Evolutionary conservation across 2,329 filamentous ascomycete genomes (phyloP), one percentile per base, ranked within the genome.

Genomic region (Dryadomyces quercus-mongolicae): DNA sequence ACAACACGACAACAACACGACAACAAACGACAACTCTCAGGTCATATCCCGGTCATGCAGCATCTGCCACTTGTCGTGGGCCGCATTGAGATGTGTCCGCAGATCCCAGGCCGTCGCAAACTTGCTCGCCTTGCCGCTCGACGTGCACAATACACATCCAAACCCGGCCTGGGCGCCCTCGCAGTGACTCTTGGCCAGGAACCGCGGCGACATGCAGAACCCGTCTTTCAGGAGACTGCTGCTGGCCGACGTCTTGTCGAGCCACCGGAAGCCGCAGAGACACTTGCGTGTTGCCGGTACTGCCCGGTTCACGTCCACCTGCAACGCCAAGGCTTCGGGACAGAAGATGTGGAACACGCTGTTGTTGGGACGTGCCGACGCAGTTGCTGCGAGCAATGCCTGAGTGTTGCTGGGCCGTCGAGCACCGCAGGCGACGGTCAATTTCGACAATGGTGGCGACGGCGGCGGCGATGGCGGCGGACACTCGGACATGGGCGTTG

Each of bases 61-160:
- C 56, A 72, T 65, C 62, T 72, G 69, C 70, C 70, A 72, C 60
- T 72, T 72, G 25, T 64, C 65, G 56, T 72, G 69, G 3, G 60
- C 49, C 1, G 60, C 52, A 53, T 70, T 68, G 58, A 71, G 68
- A 55, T 72, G 69, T 25, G 60, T 60, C 36, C 61, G 61, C 52
- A 72, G 61, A 6, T 59, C 58, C 42, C 64, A 62, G 4, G 64
- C 62, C 7, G 60, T 64, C 4, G 58, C 62, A 48, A 67, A 71
- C 4, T 62, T 68, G 47, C 67, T 63, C 1, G 65, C 67, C 48
- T 59, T 62, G 6, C 69, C 70, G 46, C 60, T 67, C 4, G 67
- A 67, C 9, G 67, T 69, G 52, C 70, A 72, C 12, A 72, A 61
- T 3, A 71, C 67, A 45, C 70, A 72, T 6, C 68, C 69, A 49